Evolutionary conservation across 441 rosid genomes (phyloP), one percentile per base, ranked within the genome.

Genomic region (Syzygium syzygioides): DNA sequence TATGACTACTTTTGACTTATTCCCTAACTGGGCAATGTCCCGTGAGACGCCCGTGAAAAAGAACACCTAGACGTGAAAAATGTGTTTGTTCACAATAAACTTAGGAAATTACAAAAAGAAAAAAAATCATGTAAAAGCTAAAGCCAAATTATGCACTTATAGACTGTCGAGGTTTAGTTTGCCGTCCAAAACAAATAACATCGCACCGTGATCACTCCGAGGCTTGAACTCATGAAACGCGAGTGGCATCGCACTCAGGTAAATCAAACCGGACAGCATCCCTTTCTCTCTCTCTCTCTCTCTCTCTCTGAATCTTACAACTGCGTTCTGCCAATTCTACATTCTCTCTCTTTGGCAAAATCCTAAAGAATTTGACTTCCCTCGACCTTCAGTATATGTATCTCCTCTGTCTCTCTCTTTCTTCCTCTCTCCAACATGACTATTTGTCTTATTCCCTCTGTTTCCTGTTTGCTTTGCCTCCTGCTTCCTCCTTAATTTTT

Each of bases 291-390:
- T 80, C n/a, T 80, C n/a, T 90, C 86, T 32, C 34, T 32, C 34
- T 32, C 34, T 88, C 71, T 62, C 50, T 53, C 66, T 54, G 23
- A 64, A 64, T 64, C 76, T 64, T 64, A 64, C 76, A 64, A 30
- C 17, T 64, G 30, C 76, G 23, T 64, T 64, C 76, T 64, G 76
- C 76, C 17, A 64, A 64, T 64, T 64, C 76, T 64, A 64, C 76
- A 64, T 57, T 85, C 88, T 88, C 59, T 53, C 84, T 71, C 86
- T 88, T 52, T 26, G 79, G 30, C 68, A 17, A 87, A 64, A 88
- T 90, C 91, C 84, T 89, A 91, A 85, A 66, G 86, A 92, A 90
- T 92, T 91, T 92, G 87, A 91, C 90, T 87, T 87, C 86, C 56
- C 89, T 87, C 89, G 28, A 52, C 89, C 93, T 92, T 93, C 91